Conservation (phyloP, 2,329 filamentous ascomycete species). For the Sphaerostilbella broomeana region DNA sequence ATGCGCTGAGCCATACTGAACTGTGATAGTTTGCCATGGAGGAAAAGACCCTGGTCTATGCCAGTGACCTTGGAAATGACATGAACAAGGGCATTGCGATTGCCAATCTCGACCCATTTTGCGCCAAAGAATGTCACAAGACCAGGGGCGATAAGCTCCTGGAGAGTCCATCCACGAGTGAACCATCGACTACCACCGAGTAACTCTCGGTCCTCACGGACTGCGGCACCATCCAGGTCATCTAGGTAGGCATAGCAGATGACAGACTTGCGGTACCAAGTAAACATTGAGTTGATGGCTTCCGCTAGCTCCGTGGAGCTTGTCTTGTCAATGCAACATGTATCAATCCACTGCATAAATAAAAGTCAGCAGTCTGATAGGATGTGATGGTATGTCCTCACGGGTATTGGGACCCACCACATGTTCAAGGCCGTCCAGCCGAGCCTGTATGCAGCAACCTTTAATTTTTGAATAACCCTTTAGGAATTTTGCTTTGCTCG, state of each 20-base stretch:
- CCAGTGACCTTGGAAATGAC: slow-evolving; percentile 19
- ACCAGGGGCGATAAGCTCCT: slow-evolving; percentile 25
- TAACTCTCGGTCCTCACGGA: not conserved
- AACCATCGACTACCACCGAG: slow-evolving; percentile 17
- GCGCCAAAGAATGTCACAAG: slow-evolving; percentile 22
- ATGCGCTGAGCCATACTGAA: slow-evolving; percentile 18
- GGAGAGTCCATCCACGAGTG: slow-evolving; percentile 20
- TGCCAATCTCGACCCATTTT: slow-evolving; percentile 22
- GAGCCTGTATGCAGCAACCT: not conserved
- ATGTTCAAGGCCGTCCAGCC: slow-evolving; percentile 10
- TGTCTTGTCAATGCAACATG: slow-evolving; percentile 23
- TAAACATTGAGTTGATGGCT: slow-evolving; percentile 23
- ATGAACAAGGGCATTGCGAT: slow-evolving; percentile 15
- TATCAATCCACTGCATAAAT: slow-evolving; percentile 29
- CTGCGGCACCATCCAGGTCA: not conserved
- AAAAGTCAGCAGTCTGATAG: too few species aligned
- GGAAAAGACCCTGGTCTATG: slow-evolving; percentile 16
- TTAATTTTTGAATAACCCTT: not conserved
- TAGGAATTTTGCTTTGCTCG: not conserved
- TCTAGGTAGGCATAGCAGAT: slow-evolving; percentile 20
- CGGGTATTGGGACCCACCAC: too few species aligned
- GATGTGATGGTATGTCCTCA: too few species aligned
- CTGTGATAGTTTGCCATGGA: slow-evolving; percentile 1
- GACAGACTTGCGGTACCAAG: slow-evolving; percentile 20
- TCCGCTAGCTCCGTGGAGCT: slow-evolving; percentile 25